Conservation (phyloP, 2,329 filamentous ascomycete species). For the Aspergillus fructus region DNA sequence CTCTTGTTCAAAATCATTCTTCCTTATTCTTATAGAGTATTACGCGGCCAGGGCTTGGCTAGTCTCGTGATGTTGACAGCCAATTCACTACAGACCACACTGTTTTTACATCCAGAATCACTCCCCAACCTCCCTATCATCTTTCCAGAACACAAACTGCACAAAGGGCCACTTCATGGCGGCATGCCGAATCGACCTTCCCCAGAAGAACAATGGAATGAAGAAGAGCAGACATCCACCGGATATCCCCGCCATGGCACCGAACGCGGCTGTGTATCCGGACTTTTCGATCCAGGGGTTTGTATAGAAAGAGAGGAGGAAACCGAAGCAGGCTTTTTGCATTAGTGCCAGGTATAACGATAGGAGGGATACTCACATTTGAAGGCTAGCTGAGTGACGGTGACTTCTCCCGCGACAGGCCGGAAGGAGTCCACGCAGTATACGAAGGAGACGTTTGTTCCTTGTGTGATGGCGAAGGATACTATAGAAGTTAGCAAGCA, state of each 20-base stretch:
- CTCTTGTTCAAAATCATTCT: no score
- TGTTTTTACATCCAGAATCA: not conserved
- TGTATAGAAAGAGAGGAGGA: conserved; percentile 15
- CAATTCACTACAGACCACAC: no score
- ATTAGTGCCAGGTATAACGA: not conserved
- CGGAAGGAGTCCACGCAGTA: conserved; percentile 14
- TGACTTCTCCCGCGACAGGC: conserved; percentile 7
- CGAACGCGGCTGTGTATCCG: conserved; percentile 8
- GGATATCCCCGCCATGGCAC: conserved; percentile 9
- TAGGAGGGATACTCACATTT: not conserved
- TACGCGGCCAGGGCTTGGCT: no score
- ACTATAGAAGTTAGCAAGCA: not conserved
- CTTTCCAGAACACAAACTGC: conserved; percentile 1
- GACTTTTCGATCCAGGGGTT: conserved; percentile 12
- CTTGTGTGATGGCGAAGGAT: conserved; percentile 6
- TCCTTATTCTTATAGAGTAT: no score
- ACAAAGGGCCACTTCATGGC: conserved; percentile 7
- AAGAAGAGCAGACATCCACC: conserved; percentile 1
- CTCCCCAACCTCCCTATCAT: conserved; percentile 9
- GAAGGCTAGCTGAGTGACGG: conserved; percentile 8
- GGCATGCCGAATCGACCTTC: not conserved
- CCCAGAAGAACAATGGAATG: conserved; percentile 8
- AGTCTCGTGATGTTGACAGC: no score
- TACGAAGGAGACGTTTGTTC: conserved; percentile 6
- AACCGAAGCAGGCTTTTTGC: conserved; percentile 5